Conservation (phyloP, 2,329 filamentous ascomycete genomes). For the Trichoderma endophyticum region DNA sequence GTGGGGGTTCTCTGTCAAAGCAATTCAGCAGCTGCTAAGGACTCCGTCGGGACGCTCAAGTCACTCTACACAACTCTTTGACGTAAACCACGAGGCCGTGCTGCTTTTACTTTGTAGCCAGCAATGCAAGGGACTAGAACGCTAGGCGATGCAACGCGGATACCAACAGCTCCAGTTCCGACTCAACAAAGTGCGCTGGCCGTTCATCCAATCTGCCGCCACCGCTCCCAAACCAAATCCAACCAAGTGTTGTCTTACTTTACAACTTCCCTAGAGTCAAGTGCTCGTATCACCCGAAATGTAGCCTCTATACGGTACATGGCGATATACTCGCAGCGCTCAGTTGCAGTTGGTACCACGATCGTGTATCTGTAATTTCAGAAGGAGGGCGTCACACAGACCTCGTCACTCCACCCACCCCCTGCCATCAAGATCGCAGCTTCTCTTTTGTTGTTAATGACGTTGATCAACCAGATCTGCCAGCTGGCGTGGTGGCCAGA, state of each 20-base stretch:
- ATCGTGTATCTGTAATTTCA: neutral
- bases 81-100: neutral
- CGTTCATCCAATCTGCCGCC: neutral
- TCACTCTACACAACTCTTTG: neutral
- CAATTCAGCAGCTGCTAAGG: neutral
- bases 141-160: neutral
- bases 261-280: neutral
- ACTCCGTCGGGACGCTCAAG: neutral
- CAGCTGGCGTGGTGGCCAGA: conserved; percentile 8
- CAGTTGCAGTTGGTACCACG: neutral
- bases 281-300: neutral
- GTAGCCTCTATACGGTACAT: neutral
- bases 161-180: neutral
- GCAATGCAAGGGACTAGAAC: neutral
- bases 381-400: neutral
- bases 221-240: neutral
- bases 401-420: neutral
- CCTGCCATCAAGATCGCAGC: neutral
- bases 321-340: neutral
- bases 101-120: neutral
- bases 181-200: neutral
- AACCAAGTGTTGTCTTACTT: neutral
- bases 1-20: neutral
- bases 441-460: neutral
- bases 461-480: conserved; percentile 8